A percentile compares a stretch with the other conserved stretches of the same genome.
Evolutionary conservation across 2,329 filamentous ascomycete genomes (phyloP).

Genomic region (Fusarium musae): DNA sequence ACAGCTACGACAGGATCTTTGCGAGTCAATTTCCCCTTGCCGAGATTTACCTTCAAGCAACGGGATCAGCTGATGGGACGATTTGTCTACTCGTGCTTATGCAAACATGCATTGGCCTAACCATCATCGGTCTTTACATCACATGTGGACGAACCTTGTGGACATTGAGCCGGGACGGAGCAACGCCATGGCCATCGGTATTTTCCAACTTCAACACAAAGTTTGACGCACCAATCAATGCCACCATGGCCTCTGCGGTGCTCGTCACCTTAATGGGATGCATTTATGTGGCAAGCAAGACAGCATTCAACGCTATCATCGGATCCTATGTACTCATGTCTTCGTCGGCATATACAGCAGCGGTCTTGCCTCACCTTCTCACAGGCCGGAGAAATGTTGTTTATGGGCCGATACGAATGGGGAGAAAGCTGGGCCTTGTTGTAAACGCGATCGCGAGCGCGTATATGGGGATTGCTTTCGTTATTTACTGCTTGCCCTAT

Average conservation of each 20-base stretch:
- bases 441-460: neutral
- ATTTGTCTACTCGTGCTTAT: neutral
- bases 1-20: neutral
- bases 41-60: neutral
- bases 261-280: neutral
- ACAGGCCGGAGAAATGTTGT: neutral
- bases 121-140: neutral
- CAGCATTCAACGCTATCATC: neutral
- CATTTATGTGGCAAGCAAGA: neutral
- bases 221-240: neutral
- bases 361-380: neutral
- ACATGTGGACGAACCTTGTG: neutral
- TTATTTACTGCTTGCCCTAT: neutral
- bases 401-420: neutral
- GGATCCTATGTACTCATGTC: neutral
- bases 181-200: neutral
- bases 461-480: neutral
- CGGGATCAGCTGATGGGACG: neutral
- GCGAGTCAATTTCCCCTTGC: neutral
- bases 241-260: neutral
- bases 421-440: accelerated
- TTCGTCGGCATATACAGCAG: neutral
- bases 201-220: neutral
- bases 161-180: neutral
- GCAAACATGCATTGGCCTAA: neutral